Evolutionary conservation across 1,139 yeast species (phyloP), one percentile per base, ranked within the genome.

Genomic region (Lodderomyces oxycetoniae): DNA sequence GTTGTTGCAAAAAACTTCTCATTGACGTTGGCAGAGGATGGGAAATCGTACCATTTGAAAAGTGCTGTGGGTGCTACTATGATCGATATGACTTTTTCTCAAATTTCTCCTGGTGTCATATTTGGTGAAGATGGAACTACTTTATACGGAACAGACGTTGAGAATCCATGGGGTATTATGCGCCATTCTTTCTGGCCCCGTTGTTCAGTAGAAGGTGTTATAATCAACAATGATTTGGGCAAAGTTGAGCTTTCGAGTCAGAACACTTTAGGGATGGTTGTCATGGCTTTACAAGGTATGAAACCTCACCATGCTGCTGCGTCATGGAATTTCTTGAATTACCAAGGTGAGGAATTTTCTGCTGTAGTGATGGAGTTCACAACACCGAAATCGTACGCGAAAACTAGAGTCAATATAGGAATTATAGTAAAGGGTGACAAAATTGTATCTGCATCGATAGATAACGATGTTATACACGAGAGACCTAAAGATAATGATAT

Each of bases 231-330:
- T 23, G 35, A 45, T 14, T 47, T 49, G 36, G 38, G 36, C 10
- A 41, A 45, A 38, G 40, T 52, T 36, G 60, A 60, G 15, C 57
- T 77, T 35, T 66, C 73, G 25, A 6, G 6, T 6, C 26, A 24
- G n/a, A 32, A 38, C 32, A 87, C 85, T 29, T 64, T 52, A 37
- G 77, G 87, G 37, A 83, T 89, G 95, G 88, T 80, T 56, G 95
- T 91, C 33, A 83, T 86, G 94, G 98, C 98, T n/a, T 64, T 88
- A 48, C 98, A 91, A 66, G 97, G 97, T 42, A 89, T 91, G 97
- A 91, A 91, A 61, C 98, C 98, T 10, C 97, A 91, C 59, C 98
- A 91, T 60, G 96, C 96, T 23, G 98, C 98, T 38, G 86, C 94
- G 44, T 64, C 88, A 16, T 91, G 98, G 98, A 93, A 91, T 62